These are phyloP conservation scores for Eragrostis tef DNA, from an alignment of 202 grass and related monocot species.

Conservation along the genomic window DNA sequence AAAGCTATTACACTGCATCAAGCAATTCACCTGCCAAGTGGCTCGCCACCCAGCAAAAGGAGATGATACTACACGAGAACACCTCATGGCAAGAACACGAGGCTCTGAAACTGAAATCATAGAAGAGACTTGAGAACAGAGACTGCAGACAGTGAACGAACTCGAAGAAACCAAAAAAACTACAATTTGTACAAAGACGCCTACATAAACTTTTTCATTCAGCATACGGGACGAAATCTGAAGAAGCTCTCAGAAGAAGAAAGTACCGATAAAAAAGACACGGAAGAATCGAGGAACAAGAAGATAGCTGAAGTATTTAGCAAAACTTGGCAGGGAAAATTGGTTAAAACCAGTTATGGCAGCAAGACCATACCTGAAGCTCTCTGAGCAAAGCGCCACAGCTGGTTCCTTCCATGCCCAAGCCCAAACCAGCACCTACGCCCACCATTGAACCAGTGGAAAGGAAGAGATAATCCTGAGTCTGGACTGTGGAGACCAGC, in stretches of 20 bases:
- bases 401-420: conserved; percentile 60
- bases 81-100: background rate
- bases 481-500: conserved; percentile 13
- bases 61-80: conserved; percentile 17
- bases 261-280: background rate
- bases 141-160: background rate
- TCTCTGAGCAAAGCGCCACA: conserved; percentile 83
- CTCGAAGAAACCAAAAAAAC: background rate
- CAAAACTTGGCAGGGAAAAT: background rate
- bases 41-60: conserved; percentile 29
- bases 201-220: background rate
- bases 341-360: background rate
- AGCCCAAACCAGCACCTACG: conserved; percentile 40
- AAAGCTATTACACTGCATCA: conserved; percentile 32
- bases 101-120: conserved; percentile 6
- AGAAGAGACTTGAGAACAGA: conserved; percentile 1
- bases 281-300: conserved; percentile 10
- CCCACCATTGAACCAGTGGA: conserved; percentile 46
- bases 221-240: background rate
- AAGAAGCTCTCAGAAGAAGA: background rate
- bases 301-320: background rate
- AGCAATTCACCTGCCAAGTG: conserved; percentile 38
- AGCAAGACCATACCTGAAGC: conserved; percentile 72
- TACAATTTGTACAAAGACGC: background rate
- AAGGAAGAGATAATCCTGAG: conserved; percentile 39